These are phyloP conservation scores for Yarrowia deformans DNA, from an alignment of 805 yeast genomes.

Conservation along the genomic window DNA sequence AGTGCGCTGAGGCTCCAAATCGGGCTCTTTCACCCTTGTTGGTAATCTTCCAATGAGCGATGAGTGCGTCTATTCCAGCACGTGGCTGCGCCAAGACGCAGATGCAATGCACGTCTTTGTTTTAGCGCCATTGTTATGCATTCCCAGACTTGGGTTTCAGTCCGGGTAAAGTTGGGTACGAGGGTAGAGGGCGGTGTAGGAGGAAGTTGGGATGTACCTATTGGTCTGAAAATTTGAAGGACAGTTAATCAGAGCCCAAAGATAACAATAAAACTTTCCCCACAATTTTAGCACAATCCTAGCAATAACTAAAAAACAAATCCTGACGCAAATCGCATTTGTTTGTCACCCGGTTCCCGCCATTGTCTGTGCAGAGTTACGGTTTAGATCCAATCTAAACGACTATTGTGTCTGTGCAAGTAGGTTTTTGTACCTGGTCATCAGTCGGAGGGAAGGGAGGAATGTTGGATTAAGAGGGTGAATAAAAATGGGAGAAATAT, in stretches of 20 bases:
- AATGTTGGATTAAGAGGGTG: not conserved
- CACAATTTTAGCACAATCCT: too few relatives aligned
- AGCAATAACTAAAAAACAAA: too few relatives aligned
- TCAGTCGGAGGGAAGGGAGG: not conserved
- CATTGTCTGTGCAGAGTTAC: not conserved
- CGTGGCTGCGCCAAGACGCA: conserved; percentile 9
- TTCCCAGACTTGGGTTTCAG: not conserved
- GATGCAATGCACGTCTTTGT: not conserved
- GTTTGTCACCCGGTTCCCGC: too few relatives aligned
- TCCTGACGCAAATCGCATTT: too few relatives aligned
- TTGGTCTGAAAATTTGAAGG: too few relatives aligned
- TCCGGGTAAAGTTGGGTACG: not conserved
- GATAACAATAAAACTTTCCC: too few relatives aligned
- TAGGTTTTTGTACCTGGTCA: conserved; percentile 12
- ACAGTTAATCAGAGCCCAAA: too few relatives aligned
- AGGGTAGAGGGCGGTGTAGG: too few relatives aligned
- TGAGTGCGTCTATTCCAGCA: not conserved
- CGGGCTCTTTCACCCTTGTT: not conserved
- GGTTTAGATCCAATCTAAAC: conserved; percentile 11
- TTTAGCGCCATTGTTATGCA: conserved; percentile 2
- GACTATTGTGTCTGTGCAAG: not conserved
- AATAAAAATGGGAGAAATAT: not conserved
- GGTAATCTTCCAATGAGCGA: conserved; percentile 1
- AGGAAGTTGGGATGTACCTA: too few relatives aligned
- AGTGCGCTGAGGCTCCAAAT: not conserved